Percentiles rank a stretch among this genome's conserved stretches.
Evolutionary conservation across 1,139 yeast genomes (phyloP).

Genomic region (Kazachstania sp.): DNA sequence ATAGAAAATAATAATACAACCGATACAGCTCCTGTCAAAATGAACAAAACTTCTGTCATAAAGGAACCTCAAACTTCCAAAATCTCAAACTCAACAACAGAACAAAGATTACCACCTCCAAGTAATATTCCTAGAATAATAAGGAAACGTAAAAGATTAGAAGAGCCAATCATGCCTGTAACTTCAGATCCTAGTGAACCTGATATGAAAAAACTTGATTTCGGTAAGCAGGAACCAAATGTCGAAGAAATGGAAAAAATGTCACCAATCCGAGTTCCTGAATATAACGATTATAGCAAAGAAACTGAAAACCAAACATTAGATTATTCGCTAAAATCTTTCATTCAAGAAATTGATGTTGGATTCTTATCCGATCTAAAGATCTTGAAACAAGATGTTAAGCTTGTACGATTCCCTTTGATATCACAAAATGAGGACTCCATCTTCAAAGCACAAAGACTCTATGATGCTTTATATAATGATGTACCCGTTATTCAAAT

Average conservation of each 20-base stretch:
- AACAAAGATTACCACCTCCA: constrained; percentile 1
- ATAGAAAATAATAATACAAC: not conserved
- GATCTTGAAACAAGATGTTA: constrained; percentile 3
- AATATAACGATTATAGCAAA: constrained; percentile 1
- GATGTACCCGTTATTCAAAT: constrained; percentile 39
- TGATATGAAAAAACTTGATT: not conserved
- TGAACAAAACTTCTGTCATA: not conserved
- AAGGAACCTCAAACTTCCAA: not conserved
- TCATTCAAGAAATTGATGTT: constrained; percentile 42
- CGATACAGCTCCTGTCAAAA: not conserved
- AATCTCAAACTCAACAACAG: not conserved
- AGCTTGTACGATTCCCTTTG: constrained; percentile 3
- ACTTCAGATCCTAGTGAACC: not conserved
- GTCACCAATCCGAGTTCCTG: constrained; percentile 25
- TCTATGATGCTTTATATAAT: constrained; percentile 21
- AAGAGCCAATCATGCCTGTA: not conserved
- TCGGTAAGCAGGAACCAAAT: constrained; percentile 10
- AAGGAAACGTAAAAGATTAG: not conserved
- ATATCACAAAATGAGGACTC: constrained; percentile 7
- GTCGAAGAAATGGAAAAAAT: constrained; percentile 25
- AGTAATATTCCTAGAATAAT: constrained; percentile 5
- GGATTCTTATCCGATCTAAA: constrained; percentile 40
- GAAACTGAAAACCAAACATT: not conserved
- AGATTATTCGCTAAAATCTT: constrained; percentile 20
- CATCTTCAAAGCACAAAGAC: constrained; percentile 9